Percentiles rank a stretch among this genome's conserved stretches.
These are phyloP conservation scores for Globisporangium parvum DNA, from an alignment of 352 stramenopile genomes.

Conservation along the genomic window DNA sequence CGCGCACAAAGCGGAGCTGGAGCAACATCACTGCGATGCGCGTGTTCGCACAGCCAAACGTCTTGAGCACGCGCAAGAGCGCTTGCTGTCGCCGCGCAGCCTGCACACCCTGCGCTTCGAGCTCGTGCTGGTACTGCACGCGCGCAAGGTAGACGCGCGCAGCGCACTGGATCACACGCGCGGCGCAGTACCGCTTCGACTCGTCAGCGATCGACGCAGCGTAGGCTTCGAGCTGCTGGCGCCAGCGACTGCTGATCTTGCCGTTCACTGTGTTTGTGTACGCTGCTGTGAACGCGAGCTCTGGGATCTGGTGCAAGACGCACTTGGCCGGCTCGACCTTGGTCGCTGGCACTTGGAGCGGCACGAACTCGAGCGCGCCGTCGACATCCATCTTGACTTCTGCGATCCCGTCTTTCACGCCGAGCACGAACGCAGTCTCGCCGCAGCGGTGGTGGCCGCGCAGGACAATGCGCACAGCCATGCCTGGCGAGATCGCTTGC, in stretches of 20 bases:
- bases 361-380: constrained; percentile 74
- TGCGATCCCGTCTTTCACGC: constrained; percentile 51
- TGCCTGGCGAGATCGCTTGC: constrained; percentile 29
- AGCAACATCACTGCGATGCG: constrained; percentile 63
- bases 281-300: constrained; percentile 55
- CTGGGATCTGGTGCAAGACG: constrained; percentile 53
- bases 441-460: constrained; percentile 68
- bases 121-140: constrained; percentile 48
- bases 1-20: constrained; percentile 56
- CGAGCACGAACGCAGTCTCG: constrained; percentile 69
- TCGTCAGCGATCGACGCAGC: constrained; percentile 54
- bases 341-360: constrained; percentile 47
- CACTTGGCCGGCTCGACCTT: constrained; percentile 46
- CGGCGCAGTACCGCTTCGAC: constrained; percentile 60
- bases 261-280: constrained; percentile 28
- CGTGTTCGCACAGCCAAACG: constrained; percentile 56
- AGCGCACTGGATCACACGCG: constrained; percentile 69
- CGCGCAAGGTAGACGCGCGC: constrained; percentile 61
- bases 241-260: constrained; percentile 44
- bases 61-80: constrained; percentile 40
- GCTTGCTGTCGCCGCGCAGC: constrained; percentile 52
- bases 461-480: constrained; percentile 73
- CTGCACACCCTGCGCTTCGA: constrained; percentile 63
- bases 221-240: constrained; percentile 51
- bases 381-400: constrained; percentile 83